A percentile compares a stretch with the other conserved stretches of the same genome.
Evolutionary conservation across 495 filamentous ascomycete species (phyloP).

Genomic region (Xylaria flabelliformis): DNA sequence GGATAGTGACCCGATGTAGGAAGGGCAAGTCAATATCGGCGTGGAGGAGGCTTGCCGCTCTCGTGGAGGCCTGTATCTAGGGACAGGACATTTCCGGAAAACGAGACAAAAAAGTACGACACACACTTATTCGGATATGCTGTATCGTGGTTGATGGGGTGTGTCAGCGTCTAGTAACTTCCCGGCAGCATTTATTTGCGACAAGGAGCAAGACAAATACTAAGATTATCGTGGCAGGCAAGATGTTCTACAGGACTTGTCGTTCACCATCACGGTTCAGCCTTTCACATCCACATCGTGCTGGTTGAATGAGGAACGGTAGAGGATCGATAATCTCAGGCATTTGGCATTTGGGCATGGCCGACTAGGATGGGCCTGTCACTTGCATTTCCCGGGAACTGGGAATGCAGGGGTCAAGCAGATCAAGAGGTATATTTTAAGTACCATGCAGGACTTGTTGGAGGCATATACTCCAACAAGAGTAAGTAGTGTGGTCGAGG

Average conservation of each 20-base stretch:
- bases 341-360: conserved; percentile 23
- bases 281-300: conserved; percentile 3
- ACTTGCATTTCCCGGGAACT: conserved; percentile 26
- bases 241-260: conserved; percentile 13
- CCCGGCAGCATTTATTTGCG: no score
- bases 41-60: conserved; percentile 1
- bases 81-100: conserved; percentile 10
- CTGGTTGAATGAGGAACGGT: background rate
- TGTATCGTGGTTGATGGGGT: conserved; percentile 19
- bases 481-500: background rate
- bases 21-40: conserved; percentile 6
- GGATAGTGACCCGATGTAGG: background rate
- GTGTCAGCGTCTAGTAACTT: conserved; percentile 27
- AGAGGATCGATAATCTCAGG: conserved; percentile 12
- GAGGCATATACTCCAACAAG: conserved; percentile 4
- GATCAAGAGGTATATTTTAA: conserved; percentile 27
- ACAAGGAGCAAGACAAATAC: conserved; percentile 25
- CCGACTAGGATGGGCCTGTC: conserved; percentile 26
- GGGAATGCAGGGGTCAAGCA: conserved; percentile 28
- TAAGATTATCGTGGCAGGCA: conserved; percentile 22
- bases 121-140: conserved; percentile 16
- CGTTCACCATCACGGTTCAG: conserved; percentile 10
- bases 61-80: background rate
- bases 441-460: conserved; percentile 29
- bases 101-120: conserved; percentile 19